Evolutionary conservation across 129 eudicot species (phyloP), one percentile per base, ranked within the genome.

Genomic region (Chrysanthemum makinoi): DNA sequence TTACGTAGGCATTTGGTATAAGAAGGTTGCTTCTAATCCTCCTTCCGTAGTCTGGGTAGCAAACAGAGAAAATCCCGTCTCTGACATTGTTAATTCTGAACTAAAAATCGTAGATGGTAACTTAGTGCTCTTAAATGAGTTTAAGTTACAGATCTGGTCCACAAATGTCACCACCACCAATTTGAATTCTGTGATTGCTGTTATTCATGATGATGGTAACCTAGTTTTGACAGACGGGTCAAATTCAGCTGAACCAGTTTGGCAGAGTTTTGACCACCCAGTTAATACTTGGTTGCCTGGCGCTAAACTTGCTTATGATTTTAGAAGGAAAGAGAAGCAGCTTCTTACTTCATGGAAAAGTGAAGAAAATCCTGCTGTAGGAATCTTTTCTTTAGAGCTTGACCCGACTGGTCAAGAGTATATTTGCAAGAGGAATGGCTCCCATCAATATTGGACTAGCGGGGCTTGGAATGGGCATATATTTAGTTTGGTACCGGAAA

Each of bases 21-120:
- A 70, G 3, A 77, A 73, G 47, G 17, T 16, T 15, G 56, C 73
- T 10, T 33, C 63, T 6, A 68, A 65, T 49, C 68, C 56, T 6
- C 79, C 65, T 50, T 72, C 96, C 15, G 35, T 84, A 35, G 83
- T 82, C 58, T 86, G 96, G 96, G 89, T 89, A 11, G 89, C 89
- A 7, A 90, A 90, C 62, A 81, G 94, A 74, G 87, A 81, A 46
- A 65, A 44, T 16, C 95, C 91, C 13, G 44, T 87, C 35, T 52
- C 55, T 6, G 84, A 85, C 74, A 83, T 66, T 50, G 61, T 79
- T 65, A 65, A 70, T 18, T 81, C 85, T 7, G 65, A 61, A 69
- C 65, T 91, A 58, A 85, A 60, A 74, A 28, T 91, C 15, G 43
- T 72, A 20, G 69, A 80, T 69, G 91, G 91, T 46, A 85, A 85